Evolutionary conservation across 2,329 filamentous ascomycete genomes (phyloP).

Genomic region (Xylariaceae sp.): DNA sequence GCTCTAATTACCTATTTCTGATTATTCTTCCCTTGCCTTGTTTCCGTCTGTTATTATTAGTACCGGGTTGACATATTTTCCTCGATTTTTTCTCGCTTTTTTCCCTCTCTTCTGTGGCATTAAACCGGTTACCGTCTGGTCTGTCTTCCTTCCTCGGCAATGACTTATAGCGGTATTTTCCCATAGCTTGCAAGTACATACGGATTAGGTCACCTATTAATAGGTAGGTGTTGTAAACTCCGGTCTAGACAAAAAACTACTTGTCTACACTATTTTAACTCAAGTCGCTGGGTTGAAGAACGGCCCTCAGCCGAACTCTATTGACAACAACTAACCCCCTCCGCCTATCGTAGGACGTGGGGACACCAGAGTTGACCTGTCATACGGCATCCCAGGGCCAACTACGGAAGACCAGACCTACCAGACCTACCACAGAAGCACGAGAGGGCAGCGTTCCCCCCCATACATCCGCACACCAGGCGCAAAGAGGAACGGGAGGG

Average conservation of each 20-base stretch:
- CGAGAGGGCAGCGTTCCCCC: slow-evolving; percentile 20
- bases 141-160: slow-evolving; percentile 1
- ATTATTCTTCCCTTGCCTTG: not conserved
- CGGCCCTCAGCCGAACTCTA: slow-evolving; percentile 29
- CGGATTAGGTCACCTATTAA: not conserved
- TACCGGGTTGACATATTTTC: not conserved
- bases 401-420: too few species aligned
- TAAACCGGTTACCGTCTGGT: not conserved
- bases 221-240: slow-evolving; percentile 6
- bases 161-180: slow-evolving; percentile 2
- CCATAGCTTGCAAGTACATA: slow-evolving; percentile 5
- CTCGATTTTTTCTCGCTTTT: not conserved
- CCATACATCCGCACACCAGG: slow-evolving; percentile 21
- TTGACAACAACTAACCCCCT: not conserved
- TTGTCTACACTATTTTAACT: slow-evolving; percentile 16
- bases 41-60: not conserved
- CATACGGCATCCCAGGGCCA: slow-evolving; percentile 16
- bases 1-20: not conserved
- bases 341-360: slow-evolving; percentile 25
- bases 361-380: slow-evolving; percentile 27
- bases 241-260: slow-evolving; percentile 18
- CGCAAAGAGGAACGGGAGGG: slow-evolving; percentile 17
- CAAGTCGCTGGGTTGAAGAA: slow-evolving; percentile 26
- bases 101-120: not conserved
- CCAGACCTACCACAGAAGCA: slow-evolving; percentile 15